A percentile compares a stretch with the other conserved stretches of the same genome.
These are phyloP conservation scores for Inga leiocalycina DNA, from an alignment of 306 rosid species.

Conservation along the genomic window DNA sequence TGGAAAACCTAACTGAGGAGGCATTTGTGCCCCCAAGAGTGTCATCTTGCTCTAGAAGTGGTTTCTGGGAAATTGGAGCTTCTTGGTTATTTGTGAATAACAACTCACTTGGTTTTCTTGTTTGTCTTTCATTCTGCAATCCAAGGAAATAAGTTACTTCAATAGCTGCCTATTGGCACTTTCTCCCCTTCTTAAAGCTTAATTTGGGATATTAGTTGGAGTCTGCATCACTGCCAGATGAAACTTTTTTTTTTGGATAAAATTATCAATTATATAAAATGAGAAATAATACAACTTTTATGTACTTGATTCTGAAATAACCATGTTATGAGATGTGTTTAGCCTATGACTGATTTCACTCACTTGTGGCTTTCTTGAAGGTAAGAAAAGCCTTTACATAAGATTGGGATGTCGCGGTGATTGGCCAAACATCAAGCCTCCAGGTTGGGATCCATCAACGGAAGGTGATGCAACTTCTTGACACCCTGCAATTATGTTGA, in stretches of 20 bases:
- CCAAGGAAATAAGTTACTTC: not conserved
- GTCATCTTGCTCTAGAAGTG: not conserved
- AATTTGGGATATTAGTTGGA: not conserved
- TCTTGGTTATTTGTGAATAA: not conserved
- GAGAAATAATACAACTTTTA: not conserved
- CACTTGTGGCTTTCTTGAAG: conserved; percentile 43
- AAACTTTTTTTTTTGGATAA: not conserved
- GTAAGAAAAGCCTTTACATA: conserved; percentile 81
- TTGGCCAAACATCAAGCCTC: conserved; percentile 96
- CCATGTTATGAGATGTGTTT: not conserved
- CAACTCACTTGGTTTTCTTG: not conserved
- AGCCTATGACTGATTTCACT: not conserved
- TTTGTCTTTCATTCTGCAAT: not conserved
- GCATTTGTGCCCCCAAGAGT: not conserved
- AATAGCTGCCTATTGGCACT: not conserved
- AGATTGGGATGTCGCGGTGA: conserved; percentile 96
- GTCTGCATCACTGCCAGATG: not conserved
- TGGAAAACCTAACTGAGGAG: not conserved
- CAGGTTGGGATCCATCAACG: conserved; percentile 91
- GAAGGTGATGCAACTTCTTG: conserved; percentile 34
- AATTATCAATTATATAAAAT: not conserved
- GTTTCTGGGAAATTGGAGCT: not conserved
- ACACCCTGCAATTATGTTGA: conserved; percentile 24
- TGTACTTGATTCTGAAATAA: not conserved
- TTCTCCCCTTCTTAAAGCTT: not conserved